phyloP scores from a whole-genome alignment of 148 eudicot species.

The Amaranthus hypochondriacus region DNA sequence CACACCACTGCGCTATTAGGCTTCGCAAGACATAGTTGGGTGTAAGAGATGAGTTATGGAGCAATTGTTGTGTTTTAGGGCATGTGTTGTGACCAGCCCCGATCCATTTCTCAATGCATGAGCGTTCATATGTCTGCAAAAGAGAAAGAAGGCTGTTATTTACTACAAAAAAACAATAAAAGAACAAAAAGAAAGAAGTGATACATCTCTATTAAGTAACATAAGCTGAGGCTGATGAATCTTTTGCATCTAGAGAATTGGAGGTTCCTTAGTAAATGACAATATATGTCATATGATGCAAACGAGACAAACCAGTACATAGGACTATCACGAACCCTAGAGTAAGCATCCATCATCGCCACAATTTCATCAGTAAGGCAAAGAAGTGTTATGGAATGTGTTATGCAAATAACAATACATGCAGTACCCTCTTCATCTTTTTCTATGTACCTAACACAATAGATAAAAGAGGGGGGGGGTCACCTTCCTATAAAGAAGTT shows the following conservation, averaged over 20 bases:
- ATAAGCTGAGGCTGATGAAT: neutral
- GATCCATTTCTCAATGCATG: conserved; percentile 87
- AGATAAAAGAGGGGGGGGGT: neutral
- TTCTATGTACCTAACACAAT: neutral
- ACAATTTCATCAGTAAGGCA: neutral
- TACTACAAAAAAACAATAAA: neutral
- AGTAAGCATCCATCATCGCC: neutral
- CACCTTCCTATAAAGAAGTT: neutral
- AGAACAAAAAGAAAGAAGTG: neutral
- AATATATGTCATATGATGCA: neutral
- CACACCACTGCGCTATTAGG: conserved; percentile 92
- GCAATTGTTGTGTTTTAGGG: conserved; percentile 86
- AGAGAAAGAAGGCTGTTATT: conserved; percentile 18
- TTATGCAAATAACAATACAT: neutral
- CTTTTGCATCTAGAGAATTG: neutral
- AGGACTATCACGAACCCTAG: neutral
- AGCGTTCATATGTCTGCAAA: conserved; percentile 83
- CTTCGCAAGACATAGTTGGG: conserved; percentile 88
- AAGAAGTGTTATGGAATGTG: neutral
- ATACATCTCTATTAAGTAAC: neutral
- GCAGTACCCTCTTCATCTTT: neutral
- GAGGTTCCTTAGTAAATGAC: neutral
- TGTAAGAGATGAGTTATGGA: conserved; percentile 58
- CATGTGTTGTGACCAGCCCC: conserved; percentile 78
- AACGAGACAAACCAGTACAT: neutral